A percentile compares a stretch with the other conserved stretches of the same genome.
Conservation (phyloP, 768 basidiomycete species). For the Boletus reticulatus region DNA sequence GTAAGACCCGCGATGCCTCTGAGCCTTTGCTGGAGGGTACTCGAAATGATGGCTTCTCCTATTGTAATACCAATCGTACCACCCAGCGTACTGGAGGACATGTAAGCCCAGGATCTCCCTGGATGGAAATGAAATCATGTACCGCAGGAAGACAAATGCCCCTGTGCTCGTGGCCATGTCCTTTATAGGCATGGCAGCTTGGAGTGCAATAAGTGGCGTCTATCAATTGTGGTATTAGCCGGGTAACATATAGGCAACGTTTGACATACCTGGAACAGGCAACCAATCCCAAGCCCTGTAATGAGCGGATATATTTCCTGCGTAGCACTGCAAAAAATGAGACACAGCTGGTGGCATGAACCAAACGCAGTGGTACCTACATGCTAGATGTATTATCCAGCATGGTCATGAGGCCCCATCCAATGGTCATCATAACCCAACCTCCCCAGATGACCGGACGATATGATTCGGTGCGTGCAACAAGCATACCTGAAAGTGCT, state of each 20-base stretch:
- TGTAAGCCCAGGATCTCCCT: neutral
- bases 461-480: constrained; percentile 28
- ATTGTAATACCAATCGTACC: constrained; percentile 74
- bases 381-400: constrained; percentile 31
- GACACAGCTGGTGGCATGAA: neutral
- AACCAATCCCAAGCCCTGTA: constrained; percentile 34
- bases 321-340: constrained; percentile 18
- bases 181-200: constrained; percentile 45
- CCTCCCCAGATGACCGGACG: constrained; percentile 33
- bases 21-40: constrained; percentile 35
- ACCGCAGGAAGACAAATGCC: constrained; percentile 35
- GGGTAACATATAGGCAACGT: neutral
- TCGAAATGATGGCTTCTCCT: constrained; percentile 69
- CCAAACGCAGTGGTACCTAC: constrained; percentile 17
- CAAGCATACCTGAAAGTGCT: constrained; percentile 22
- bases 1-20: constrained; percentile 15
- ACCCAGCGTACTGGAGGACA: constrained; percentile 54
- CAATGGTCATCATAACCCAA: constrained; percentile 30
- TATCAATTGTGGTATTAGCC: neutral
- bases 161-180: constrained; percentile 45
- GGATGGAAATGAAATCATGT: neutral
- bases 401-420: constrained; percentile 37
- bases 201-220: constrained; percentile 36
- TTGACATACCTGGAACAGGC: constrained; percentile 31
- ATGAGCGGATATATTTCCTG: constrained; percentile 35